A percentile compares a stretch with the other conserved stretches of the same genome.
Conservation (phyloP, 345 rosid genomes). For the Sisymbrium altissimum region DNA sequence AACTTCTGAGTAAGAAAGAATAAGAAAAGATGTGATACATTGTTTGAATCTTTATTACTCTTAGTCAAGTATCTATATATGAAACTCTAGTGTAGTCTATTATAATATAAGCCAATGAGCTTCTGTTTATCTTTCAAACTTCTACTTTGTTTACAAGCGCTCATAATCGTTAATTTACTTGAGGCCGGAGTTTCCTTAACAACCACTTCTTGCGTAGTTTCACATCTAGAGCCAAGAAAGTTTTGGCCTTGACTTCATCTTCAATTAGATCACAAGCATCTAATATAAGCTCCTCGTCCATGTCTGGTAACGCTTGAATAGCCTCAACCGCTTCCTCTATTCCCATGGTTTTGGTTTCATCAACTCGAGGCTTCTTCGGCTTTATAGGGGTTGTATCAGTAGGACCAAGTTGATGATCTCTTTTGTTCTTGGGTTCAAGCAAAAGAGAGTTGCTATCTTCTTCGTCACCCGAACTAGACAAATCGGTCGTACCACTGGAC, state of each 20-base stretch:
- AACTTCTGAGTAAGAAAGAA: conserved; percentile 36
- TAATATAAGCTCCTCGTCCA: conserved; percentile 82
- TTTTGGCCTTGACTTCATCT: conserved; percentile 76
- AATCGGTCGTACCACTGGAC: conserved; percentile 27
- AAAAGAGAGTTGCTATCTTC: conserved; percentile 37
- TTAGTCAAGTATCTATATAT: conserved; percentile 14
- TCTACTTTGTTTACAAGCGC: background rate
- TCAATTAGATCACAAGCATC: conserved; percentile 90
- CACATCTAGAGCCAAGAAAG: conserved; percentile 71
- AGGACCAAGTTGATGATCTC: conserved; percentile 36
- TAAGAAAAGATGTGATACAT: background rate
- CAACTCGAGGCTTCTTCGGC: conserved; percentile 40
- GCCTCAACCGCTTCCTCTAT: conserved; percentile 65
- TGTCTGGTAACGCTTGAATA: conserved; percentile 66
- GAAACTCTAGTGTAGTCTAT: conserved; percentile 12
- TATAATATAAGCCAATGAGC: conserved; percentile 19
- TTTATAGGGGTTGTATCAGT: conserved; percentile 30
- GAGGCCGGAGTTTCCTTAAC: conserved; percentile 69
- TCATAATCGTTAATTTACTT: conserved; percentile 22
- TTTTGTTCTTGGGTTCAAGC: conserved; percentile 42
- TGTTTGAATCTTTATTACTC: conserved; percentile 29
- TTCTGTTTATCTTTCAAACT: conserved; percentile 7
- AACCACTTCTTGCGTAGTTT: conserved; percentile 79
- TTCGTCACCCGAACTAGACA: conserved; percentile 40
- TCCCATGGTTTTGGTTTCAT: conserved; percentile 38